phyloP scores from a whole-genome alignment of 1,139 yeast genomes.

The Geotrichum fermentans region DNA sequence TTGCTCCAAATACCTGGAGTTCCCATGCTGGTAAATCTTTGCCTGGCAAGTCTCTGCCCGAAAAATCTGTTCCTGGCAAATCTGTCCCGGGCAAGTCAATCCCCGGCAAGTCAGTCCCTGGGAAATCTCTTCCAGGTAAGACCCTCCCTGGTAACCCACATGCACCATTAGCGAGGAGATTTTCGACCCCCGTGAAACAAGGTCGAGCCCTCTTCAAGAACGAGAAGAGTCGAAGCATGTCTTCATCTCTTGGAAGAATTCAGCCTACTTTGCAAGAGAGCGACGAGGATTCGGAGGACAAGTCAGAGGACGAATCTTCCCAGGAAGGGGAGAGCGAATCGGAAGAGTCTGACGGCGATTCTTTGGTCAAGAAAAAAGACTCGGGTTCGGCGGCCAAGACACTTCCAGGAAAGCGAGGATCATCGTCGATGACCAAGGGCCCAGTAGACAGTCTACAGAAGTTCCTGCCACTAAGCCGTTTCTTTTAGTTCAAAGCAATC shows the following conservation, averaged over 20 bases:
- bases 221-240: neutral
- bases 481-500: no score
- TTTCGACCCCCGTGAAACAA: neutral
- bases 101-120: neutral
- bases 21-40: neutral
- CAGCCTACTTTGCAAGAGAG: neutral
- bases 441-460: slow-evolving; percentile 24
- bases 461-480: slow-evolving; percentile 25
- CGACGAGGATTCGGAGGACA: slow-evolving; percentile 7
- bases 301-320: neutral
- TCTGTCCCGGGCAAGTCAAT: neutral
- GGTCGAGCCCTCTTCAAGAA: neutral
- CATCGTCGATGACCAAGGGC: neutral
- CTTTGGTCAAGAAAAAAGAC: neutral
- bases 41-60: neutral
- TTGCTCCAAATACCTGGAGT: slow-evolving; percentile 18
- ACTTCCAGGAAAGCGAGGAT: no score
- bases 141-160: neutral
- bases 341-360: slow-evolving; percentile 7
- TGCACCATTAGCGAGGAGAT: neutral
- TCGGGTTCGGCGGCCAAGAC: slow-evolving; percentile 9
- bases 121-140: neutral
- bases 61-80: neutral
- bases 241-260: slow-evolving; percentile 2
- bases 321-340: slow-evolving; percentile 12